Percentiles rank a stretch among this genome's conserved stretches.
Evolutionary conservation across 352 stramenopile species (phyloP).

Genomic region (Pythium periplocum): DNA sequence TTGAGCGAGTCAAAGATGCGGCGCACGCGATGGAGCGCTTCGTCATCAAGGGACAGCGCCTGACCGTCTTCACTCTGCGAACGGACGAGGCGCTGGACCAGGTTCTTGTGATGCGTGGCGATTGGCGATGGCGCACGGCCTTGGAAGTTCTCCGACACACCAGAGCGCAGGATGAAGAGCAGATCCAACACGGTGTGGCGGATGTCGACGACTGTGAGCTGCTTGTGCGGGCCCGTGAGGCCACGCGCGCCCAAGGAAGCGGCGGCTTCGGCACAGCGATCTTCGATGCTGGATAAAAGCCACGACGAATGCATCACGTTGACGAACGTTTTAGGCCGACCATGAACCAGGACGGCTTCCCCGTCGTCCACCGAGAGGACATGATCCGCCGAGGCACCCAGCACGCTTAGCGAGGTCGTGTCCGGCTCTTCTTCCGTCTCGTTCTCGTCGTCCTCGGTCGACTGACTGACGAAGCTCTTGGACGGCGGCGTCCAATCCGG

Average conservation of each 20-base stretch:
- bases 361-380: not conserved
- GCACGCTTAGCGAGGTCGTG: not conserved
- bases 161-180: conserved; percentile 56
- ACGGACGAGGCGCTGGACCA: conserved; percentile 25
- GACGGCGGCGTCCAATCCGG: conserved; percentile 13
- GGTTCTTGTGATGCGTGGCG: conserved; percentile 32
- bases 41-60: conserved; percentile 3
- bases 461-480: conserved; percentile 1
- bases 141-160: conserved; percentile 44
- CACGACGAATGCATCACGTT: conserved; percentile 71
- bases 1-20: conserved; percentile 60
- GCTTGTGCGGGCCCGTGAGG: conserved; percentile 9
- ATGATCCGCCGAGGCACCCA: not conserved
- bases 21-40: conserved; percentile 28
- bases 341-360: not conserved
- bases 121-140: conserved; percentile 35
- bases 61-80: not conserved
- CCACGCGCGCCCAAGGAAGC: conserved; percentile 24
- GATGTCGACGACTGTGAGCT: conserved; percentile 35
- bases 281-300: conserved; percentile 63
- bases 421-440: conserved; percentile 1
- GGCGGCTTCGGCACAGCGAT: conserved; percentile 38
- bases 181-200: conserved; percentile 58
- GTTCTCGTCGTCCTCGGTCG: not conserved
- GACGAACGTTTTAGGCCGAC: conserved; percentile 42